Conservation (phyloP, 1,284 basidiomycete genomes). For the Heterobasidion annosum region DNA sequence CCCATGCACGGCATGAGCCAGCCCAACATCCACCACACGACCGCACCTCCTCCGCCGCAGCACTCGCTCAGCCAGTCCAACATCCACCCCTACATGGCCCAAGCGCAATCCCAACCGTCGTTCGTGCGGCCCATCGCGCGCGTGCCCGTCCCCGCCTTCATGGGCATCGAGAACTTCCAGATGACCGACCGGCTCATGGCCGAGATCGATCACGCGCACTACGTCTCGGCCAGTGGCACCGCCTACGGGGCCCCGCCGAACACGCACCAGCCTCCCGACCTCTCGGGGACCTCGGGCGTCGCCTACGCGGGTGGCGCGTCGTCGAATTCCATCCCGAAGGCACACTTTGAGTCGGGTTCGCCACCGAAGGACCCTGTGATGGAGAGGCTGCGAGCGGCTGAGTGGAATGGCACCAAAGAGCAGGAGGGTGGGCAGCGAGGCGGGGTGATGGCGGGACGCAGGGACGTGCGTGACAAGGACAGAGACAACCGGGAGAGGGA, state of each 20-base stretch:
- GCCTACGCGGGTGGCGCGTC: constrained; percentile 42
- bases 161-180: constrained; percentile 7
- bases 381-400: constrained; percentile 44
- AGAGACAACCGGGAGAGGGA: constrained; percentile 19
- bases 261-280: constrained; percentile 13
- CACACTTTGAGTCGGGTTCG: constrained; percentile 18
- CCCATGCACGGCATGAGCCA: constrained; percentile 20
- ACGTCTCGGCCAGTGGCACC: constrained; percentile 29
- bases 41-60: constrained; percentile 3
- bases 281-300: constrained; percentile 34
- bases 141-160: constrained; percentile 6
- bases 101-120: constrained; percentile 4
- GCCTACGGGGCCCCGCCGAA: constrained; percentile 14
- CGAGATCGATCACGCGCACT: constrained; percentile 10
- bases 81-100: constrained; percentile 4
- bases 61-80: constrained; percentile 19
- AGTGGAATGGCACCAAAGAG: constrained; percentile 46
- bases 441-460: constrained; percentile 11
- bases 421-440: constrained; percentile 22
- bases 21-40: constrained; percentile 16
- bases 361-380: constrained; percentile 43
- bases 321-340: constrained; percentile 11
- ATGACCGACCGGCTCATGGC: constrained; percentile 8
- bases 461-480: constrained; percentile 30
- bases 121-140: neutral